phyloP scores from a whole-genome alignment of 2,329 filamentous ascomycete species.

The Trichophyton equinum region DNA sequence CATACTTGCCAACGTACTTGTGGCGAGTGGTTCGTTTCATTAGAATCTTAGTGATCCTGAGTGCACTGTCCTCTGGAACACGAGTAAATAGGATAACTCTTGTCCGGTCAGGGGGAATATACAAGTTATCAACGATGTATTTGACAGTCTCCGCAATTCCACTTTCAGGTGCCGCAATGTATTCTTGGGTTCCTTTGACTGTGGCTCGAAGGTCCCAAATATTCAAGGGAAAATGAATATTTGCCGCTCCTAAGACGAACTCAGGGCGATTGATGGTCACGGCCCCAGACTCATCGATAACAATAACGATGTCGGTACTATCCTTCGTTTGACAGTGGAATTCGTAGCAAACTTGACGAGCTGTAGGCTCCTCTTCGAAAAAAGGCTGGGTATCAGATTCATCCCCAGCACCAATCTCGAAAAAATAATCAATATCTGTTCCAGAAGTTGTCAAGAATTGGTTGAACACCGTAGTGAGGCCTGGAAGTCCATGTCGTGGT shows the following conservation, averaged over 20 bases:
- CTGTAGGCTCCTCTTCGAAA: background rate
- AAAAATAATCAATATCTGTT: slow-evolving; percentile 28
- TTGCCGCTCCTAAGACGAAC: slow-evolving; percentile 23
- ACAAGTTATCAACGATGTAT: slow-evolving; percentile 24
- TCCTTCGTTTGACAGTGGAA: slow-evolving; percentile 27
- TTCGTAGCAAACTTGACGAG: slow-evolving; percentile 23
- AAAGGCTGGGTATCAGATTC: background rate
- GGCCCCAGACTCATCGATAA: slow-evolving; percentile 23
- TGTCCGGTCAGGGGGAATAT: slow-evolving; percentile 20
- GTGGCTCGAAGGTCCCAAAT: slow-evolving; percentile 30
- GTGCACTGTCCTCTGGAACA: slow-evolving; percentile 16
- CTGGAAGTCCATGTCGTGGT: slow-evolving; percentile 17
- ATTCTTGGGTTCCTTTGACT: slow-evolving; percentile 20
- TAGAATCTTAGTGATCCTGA: slow-evolving; percentile 23
- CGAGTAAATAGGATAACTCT: slow-evolving; percentile 21
- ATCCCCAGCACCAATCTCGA: slow-evolving; percentile 22
- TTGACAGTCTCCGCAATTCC: slow-evolving; percentile 21
- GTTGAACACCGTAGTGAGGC: slow-evolving; percentile 25
- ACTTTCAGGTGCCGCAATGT: slow-evolving; percentile 14
- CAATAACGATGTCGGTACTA: slow-evolving; percentile 22
- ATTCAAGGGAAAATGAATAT: slow-evolving; percentile 28
- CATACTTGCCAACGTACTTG: slow-evolving; percentile 12
- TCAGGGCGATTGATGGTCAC: slow-evolving; percentile 19
- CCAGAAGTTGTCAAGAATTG: slow-evolving; percentile 30
- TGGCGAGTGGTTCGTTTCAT: slow-evolving; percentile 27